Evolutionary conservation across 1,139 yeast species (phyloP).

Genomic region (Protomyces inouyei): DNA sequence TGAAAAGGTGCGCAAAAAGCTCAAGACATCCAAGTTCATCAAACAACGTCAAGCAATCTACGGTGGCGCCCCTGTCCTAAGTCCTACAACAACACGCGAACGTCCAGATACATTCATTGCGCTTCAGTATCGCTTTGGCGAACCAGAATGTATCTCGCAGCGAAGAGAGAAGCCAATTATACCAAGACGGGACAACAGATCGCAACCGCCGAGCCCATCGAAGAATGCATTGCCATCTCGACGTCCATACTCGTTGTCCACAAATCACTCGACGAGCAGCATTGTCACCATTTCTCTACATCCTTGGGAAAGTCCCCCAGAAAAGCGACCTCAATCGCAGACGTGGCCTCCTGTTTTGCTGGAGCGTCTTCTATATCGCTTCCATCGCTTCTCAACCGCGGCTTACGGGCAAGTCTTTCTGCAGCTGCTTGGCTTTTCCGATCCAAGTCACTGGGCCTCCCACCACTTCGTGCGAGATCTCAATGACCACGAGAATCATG

Average conservation of each 20-base stretch:
- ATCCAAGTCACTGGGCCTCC: background rate
- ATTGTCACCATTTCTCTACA: background rate
- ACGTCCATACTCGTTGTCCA: background rate
- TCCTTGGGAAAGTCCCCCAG: background rate
- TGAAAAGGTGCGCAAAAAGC: background rate
- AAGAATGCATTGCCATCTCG: background rate
- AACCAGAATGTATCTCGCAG: background rate
- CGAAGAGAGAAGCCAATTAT: background rate
- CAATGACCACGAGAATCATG: background rate
- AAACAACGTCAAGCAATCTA: background rate
- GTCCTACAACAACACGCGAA: background rate
- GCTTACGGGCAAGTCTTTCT: background rate
- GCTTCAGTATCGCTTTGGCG: background rate
- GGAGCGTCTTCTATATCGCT: background rate
- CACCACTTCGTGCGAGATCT: background rate
- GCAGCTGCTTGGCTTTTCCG: background rate
- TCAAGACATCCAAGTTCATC: background rate
- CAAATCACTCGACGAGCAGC: background rate
- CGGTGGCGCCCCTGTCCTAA: background rate
- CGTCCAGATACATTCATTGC: background rate
- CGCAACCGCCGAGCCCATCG: background rate
- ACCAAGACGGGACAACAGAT: background rate
- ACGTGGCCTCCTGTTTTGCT: background rate
- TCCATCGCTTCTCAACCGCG: background rate
- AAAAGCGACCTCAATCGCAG: background rate